phyloP scores from a whole-genome alignment of 495 filamentous ascomycete genomes.

The Sordaria brevicollis region DNA sequence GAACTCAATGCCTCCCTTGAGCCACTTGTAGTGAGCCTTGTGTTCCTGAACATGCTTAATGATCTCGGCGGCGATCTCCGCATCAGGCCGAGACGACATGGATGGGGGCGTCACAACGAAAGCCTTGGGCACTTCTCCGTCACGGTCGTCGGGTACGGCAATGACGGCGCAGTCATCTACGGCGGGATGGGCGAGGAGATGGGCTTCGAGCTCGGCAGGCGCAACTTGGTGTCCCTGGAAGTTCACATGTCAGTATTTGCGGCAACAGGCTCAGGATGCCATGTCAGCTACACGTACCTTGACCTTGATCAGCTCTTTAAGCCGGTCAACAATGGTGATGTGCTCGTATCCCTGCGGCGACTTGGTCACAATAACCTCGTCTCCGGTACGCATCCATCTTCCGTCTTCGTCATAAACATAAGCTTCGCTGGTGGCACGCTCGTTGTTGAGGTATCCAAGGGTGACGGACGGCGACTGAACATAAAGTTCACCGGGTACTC shows the following conservation, averaged over 20 bases:
- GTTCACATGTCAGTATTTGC: not conserved
- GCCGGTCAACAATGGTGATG: constrained; percentile 72
- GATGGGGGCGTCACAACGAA: constrained; percentile 67
- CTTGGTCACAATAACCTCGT: constrained; percentile 64
- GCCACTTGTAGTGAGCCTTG: constrained; percentile 83
- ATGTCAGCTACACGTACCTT: constrained; percentile 46
- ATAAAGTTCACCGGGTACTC: constrained; percentile 71
- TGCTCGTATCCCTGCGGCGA: constrained; percentile 61
- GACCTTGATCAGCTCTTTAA: constrained; percentile 92
- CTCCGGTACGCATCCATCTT: constrained; percentile 77
- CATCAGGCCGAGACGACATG: constrained; percentile 44
- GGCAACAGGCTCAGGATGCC: not conserved
- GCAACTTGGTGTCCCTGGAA: constrained; percentile 77
- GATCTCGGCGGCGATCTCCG: constrained; percentile 49
- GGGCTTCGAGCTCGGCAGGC: constrained; percentile 83
- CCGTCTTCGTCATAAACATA: constrained; percentile 61
- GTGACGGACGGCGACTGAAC: constrained; percentile 68
- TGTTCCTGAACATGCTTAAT: constrained; percentile 68
- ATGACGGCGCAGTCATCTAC: constrained; percentile 84
- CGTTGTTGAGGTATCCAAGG: constrained; percentile 77
- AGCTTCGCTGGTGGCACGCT: constrained; percentile 70
- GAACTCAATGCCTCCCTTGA: constrained; percentile 78
- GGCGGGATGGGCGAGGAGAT: constrained; percentile 69
- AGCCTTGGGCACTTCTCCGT: constrained; percentile 81
- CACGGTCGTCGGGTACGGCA: constrained; percentile 59